Evolutionary conservation across 2,329 filamentous ascomycete species (phyloP).

Genomic region (Arthrobotrys sphaeroides): DNA sequence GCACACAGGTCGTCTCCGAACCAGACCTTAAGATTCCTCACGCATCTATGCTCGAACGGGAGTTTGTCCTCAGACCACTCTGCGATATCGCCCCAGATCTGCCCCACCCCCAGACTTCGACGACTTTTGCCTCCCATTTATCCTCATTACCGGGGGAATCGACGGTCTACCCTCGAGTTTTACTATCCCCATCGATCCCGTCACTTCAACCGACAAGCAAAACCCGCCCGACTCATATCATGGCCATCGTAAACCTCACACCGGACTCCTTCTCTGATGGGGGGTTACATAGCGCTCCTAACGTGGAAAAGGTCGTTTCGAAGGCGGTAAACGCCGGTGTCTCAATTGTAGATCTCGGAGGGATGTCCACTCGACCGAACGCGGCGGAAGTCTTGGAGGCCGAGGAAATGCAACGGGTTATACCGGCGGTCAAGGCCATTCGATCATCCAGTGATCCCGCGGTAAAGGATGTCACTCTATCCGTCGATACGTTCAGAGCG

Average conservation of each 20-base stretch:
- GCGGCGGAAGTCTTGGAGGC: constrained; percentile 73
- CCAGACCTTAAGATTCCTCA: constrained; percentile 86
- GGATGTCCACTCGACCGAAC: constrained; percentile 87
- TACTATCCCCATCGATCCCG: constrained; percentile 65
- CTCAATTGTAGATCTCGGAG: constrained; percentile 88
- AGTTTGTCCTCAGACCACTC: constrained; percentile 90
- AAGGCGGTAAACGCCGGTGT: constrained; percentile 75
- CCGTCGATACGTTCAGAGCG: constrained; percentile 91
- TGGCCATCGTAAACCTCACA: constrained; percentile 94
- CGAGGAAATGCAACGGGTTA: constrained; percentile 79
- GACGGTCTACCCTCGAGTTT: constrained; percentile 66
- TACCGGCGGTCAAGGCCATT: constrained; percentile 80
- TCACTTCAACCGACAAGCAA: constrained; percentile 69
- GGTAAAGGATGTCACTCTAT: constrained; percentile 61
- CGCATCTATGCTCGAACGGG: constrained; percentile 82
- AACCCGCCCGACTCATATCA: constrained; percentile 75
- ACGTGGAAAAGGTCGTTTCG: constrained; percentile 69
- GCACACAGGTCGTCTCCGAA: constrained; percentile 69
- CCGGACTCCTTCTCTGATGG: constrained; percentile 98
- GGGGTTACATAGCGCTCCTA: constrained; percentile 68
- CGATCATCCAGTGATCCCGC: constrained; percentile 73
- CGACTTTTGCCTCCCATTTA: constrained; percentile 56
- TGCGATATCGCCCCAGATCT: constrained; percentile 67
- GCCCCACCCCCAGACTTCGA: constrained; percentile 57
- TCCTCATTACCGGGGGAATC: constrained; percentile 52